phyloP scores from a whole-genome alignment of 495 filamentous ascomycete genomes.

The Penicillium nucicola region DNA sequence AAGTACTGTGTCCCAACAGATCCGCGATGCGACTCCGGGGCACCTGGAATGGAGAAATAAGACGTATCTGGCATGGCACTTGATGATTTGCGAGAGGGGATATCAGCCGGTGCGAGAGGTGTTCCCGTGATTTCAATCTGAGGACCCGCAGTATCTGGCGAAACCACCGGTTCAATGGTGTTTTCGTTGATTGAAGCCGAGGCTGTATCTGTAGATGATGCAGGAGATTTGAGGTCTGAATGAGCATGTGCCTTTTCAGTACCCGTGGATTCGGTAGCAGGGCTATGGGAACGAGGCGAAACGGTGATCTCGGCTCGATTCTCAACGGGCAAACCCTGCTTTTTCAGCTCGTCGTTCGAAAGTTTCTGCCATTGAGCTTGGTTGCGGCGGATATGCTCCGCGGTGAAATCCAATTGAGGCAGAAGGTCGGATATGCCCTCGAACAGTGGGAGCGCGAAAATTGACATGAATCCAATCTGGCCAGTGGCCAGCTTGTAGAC shows the following conservation, averaged over 20 bases:
- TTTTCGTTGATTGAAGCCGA: constrained; percentile 31
- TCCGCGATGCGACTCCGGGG: constrained; percentile 13
- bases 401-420: constrained; percentile 76
- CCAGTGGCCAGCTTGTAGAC: constrained; percentile 76
- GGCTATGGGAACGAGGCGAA: constrained; percentile 42
- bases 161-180: constrained; percentile 36
- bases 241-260: constrained; percentile 1
- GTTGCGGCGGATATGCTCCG: constrained; percentile 75
- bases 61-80: constrained; percentile 33
- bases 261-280: constrained; percentile 11
- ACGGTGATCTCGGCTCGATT: constrained; percentile 20
- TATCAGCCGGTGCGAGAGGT: constrained; percentile 14
- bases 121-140: constrained; percentile 40
- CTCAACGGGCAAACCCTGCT: constrained; percentile 25
- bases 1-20: constrained; percentile 16
- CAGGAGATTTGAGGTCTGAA: constrained; percentile 13
- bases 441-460: constrained; percentile 91
- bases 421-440: constrained; percentile 79
- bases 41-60: constrained; percentile 25
- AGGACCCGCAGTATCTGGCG: constrained; percentile 39
- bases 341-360: constrained; percentile 51
- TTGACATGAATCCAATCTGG: constrained; percentile 93
- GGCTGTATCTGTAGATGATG: constrained; percentile 16
- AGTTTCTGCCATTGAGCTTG: constrained; percentile 66
- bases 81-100: constrained; percentile 36